Evolutionary conservation across 352 stramenopile species (phyloP), one percentile per base, ranked within the genome.

Genomic region (Globisporangium splendens): DNA sequence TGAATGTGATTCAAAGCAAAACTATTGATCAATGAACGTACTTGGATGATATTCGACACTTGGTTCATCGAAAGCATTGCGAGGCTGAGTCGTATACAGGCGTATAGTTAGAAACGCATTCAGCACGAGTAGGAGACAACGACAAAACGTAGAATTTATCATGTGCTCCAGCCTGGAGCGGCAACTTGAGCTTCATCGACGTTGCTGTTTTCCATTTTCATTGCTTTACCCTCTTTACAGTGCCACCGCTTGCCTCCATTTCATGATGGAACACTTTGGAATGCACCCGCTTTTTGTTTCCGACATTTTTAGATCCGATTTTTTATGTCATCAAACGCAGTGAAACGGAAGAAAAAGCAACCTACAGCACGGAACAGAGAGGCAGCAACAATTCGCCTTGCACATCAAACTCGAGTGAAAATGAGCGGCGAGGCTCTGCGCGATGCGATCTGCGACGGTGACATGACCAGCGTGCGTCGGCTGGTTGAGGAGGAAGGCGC

Each of bases 401-500:
- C 20, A 33, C 21, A 33, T 35, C 7, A 10, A 35, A 8, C 28
- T 11, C 3, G 28, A 35, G 28, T 11, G 3, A 8, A 3, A 35
- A 70, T 77, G 69, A 77, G 63, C 39, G 66, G 67, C 12, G 73
- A 79, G 46, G 60, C 57, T 0, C 62, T 83, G 22, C 65, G 70
- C 8, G 73, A 83, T 35, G 73, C 73, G 28, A 67, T 83, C 8
- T 83, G 70, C 42, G 70, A 75, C 18, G 70, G 65, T 14, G 54
- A 72, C 47, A 18, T 73, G 12, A 63, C 51, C 1, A 21, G 46
- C 11, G 52, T 69, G 39, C 59, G 22, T 7, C 6, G 31, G 0
- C 38, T 83, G 15, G 50, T 83, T 0, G 65, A 70, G n/a, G 50
- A 62, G 13, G 47, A 68, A 14, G 60, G 61, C 4, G 68, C 57